Conservation (phyloP, 2,329 filamentous ascomycete genomes). For the Curvularia hawaiiensis region DNA sequence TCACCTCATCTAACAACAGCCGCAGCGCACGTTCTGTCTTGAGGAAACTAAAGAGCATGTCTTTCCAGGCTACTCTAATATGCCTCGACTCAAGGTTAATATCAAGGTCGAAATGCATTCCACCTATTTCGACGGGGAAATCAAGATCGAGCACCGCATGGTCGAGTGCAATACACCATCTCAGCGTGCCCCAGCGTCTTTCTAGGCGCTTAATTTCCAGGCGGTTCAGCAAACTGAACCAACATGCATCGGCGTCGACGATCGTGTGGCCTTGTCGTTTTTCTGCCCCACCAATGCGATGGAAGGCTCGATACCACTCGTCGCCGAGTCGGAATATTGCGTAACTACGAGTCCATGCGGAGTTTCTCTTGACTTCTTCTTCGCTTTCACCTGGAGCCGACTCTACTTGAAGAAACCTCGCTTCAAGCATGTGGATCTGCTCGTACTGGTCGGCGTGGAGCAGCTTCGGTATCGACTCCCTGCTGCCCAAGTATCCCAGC, state of each 20-base stretch:
- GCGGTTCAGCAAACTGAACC: slow-evolving; percentile 7
- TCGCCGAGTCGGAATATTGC: slow-evolving; percentile 34
- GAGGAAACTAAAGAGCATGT: slow-evolving; percentile 29
- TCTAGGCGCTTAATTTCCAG: slow-evolving; percentile 15
- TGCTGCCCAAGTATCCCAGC: slow-evolving; percentile 28
- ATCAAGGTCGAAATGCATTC: slow-evolving; percentile 14
- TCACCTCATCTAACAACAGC: slow-evolving; percentile 28
- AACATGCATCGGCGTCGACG: slow-evolving; percentile 4
- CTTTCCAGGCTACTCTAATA: slow-evolving; percentile 30
- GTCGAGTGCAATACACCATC: slow-evolving; percentile 37
- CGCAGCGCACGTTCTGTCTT: slow-evolving; percentile 30
- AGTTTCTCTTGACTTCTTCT: neutral
- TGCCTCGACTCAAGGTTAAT: slow-evolving; percentile 9
- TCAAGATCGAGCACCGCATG: slow-evolving; percentile 33
- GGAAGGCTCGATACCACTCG: slow-evolving; percentile 21
- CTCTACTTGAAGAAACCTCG: slow-evolving; percentile 16
- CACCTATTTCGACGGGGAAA: slow-evolving; percentile 16
- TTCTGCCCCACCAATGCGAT: neutral
- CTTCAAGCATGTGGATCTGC: slow-evolving; percentile 21
- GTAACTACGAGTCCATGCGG: slow-evolving; percentile 23
- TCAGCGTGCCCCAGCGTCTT: slow-evolving; percentile 25
- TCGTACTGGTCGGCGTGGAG: slow-evolving; percentile 27
- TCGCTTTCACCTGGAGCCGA: neutral
- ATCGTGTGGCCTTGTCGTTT: neutral
- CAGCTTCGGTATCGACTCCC: neutral